These are phyloP conservation scores for Alternaria metachromatica DNA, from an alignment of 2,329 filamentous ascomycete species.

Conservation along the genomic window DNA sequence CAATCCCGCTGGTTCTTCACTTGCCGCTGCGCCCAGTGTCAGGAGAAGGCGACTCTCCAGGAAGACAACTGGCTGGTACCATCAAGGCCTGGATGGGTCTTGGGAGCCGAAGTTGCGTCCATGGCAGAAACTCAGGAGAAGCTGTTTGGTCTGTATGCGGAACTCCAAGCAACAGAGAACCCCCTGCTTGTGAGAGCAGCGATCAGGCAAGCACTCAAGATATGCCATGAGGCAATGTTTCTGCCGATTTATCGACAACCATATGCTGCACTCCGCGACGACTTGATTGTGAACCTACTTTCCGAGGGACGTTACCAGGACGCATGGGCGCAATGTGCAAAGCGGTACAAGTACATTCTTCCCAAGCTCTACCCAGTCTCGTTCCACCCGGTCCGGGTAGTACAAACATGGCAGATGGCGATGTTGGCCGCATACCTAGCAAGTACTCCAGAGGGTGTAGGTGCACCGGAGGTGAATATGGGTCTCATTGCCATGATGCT, in stretches of 20 bases:
- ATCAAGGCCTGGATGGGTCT: conserved; percentile 26
- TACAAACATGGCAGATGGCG: conserved; percentile 54
- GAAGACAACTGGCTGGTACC: conserved; percentile 54
- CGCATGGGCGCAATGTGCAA: conserved; percentile 60
- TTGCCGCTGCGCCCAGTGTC: conserved; percentile 63
- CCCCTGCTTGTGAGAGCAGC: conserved; percentile 41
- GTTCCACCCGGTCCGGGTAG: conserved; percentile 62
- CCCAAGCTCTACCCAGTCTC: conserved; percentile 58
- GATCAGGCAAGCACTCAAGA: conserved; percentile 50
- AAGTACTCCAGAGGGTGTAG: conserved; percentile 29
- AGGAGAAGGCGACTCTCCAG: conserved; percentile 38
- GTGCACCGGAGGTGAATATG: conserved; percentile 49
- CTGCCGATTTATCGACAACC: conserved; percentile 63
- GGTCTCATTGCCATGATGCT: conserved; percentile 53
- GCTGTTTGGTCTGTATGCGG: conserved; percentile 34
- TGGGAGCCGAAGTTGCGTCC: conserved; percentile 12
- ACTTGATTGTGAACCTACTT: conserved; percentile 59
- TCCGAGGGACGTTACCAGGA: conserved; percentile 51
- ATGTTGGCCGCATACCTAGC: conserved; percentile 46
- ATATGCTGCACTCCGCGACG: conserved; percentile 60
- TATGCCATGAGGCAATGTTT: conserved; percentile 48
- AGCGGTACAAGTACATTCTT: conserved; percentile 60
- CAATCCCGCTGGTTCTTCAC: conserved; percentile 64
- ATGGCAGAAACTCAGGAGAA: conserved; percentile 37
- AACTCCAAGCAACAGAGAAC: conserved; percentile 25